These are phyloP conservation scores for Fusarium hostae DNA, from an alignment of 2,329 filamentous ascomycete species.

Conservation along the genomic window DNA sequence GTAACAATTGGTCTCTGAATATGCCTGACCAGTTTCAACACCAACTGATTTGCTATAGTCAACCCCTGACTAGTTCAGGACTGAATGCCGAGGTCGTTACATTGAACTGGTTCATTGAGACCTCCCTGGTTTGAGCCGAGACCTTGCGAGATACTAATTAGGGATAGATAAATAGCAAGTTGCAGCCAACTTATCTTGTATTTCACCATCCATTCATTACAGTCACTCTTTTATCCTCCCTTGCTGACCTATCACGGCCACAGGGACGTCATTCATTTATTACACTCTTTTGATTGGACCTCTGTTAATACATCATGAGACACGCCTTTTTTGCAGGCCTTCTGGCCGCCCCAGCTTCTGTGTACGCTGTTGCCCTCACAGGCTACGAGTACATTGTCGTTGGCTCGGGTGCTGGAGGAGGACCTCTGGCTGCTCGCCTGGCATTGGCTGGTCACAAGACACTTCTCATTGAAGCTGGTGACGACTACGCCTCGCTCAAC, in stretches of 20 bases:
- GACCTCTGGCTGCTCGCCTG: constrained; percentile 67
- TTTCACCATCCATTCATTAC: not conserved
- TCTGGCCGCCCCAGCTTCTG: constrained; percentile 24
- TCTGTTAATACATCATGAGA: constrained; percentile 21
- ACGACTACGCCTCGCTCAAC: constrained; percentile 64
- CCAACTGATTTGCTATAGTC: too few species aligned
- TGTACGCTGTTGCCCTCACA: constrained; percentile 30
- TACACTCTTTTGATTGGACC: not conserved
- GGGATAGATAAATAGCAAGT: not conserved
- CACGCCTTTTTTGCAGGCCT: constrained; percentile 25
- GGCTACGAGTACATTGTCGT: constrained; percentile 69
- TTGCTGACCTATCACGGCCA: not conserved
- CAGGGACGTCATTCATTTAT: not conserved
- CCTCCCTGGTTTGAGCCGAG: not conserved
- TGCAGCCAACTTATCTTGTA: not conserved
- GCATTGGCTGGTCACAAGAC: constrained; percentile 69
- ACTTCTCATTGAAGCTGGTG: constrained; percentile 70
- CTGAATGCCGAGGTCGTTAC: not conserved
- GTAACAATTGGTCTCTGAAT: not conserved
- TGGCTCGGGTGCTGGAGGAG: constrained; percentile 70
- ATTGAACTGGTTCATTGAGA: not conserved
- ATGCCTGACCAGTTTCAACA: not conserved
- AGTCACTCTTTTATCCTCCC: not conserved
- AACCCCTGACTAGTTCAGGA: not conserved
- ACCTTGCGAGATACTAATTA: not conserved